A percentile compares a stretch with the other conserved stretches of the same genome.
Evolutionary conservation across 768 basidiomycete species (phyloP).

Genomic region (Fomitopsis pulvina): DNA sequence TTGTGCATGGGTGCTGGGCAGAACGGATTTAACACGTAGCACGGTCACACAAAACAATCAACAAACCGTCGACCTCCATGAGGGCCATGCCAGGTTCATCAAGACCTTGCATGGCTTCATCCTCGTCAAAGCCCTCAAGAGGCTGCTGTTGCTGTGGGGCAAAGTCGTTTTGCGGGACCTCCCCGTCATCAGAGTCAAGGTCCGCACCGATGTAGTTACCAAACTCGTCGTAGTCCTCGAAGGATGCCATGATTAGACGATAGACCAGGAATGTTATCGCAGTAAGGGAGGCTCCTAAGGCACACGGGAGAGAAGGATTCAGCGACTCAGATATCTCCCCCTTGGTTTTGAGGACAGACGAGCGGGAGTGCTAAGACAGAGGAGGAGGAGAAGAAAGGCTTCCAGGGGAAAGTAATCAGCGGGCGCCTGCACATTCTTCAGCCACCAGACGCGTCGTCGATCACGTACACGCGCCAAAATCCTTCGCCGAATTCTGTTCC

Average conservation of each 20-base stretch:
- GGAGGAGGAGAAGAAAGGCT: background rate
- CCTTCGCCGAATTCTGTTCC: background rate
- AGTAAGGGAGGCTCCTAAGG: background rate
- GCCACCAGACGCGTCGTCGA: constrained; percentile 4
- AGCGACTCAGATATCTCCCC: background rate
- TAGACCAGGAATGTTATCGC: background rate
- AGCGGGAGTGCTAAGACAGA: background rate
- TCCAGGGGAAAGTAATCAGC: background rate
- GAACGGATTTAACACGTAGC: background rate
- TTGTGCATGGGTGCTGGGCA: constrained; percentile 65
- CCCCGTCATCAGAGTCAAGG: constrained; percentile 82
- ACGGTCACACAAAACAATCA: background rate
- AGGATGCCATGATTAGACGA: constrained; percentile 39
- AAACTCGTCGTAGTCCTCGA: constrained; percentile 87
- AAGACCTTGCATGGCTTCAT: constrained; percentile 48
- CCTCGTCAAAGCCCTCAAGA: constrained; percentile 71
- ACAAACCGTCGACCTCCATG: constrained; percentile 82
- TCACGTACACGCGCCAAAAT: background rate
- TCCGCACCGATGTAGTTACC: constrained; percentile 98
- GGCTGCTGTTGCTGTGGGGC: constrained; percentile 35
- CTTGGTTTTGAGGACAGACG: too few relatives aligned
- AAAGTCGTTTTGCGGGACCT: constrained; percentile 43
- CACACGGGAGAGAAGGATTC: constrained; percentile 2
- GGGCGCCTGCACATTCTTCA: background rate
- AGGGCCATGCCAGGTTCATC: constrained; percentile 49